These are phyloP conservation scores for Actinidia polygama DNA, from an alignment of 179 eudicot species.

Conservation along the genomic window DNA sequence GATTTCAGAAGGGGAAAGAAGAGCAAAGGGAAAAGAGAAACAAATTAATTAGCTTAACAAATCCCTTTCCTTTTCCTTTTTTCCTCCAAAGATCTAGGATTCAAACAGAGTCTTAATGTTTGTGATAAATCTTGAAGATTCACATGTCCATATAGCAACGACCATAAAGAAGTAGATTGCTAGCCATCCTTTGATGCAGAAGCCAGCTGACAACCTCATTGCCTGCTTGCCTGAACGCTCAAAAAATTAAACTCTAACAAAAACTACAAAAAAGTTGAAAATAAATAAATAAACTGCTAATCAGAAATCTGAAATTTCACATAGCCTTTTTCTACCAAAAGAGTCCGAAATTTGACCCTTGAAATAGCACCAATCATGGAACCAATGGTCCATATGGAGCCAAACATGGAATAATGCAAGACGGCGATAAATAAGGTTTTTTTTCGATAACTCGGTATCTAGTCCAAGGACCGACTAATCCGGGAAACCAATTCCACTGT, in stretches of 20 bases:
- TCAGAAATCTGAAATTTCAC: not conserved
- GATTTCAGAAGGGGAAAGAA: too few species aligned
- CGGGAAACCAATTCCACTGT: not conserved
- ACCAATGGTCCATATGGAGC: slow-evolving; percentile 46
- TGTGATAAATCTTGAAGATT: too few species aligned
- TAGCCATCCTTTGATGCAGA: slow-evolving; percentile 83
- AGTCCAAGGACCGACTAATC: not conserved
- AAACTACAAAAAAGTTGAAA: not conserved
- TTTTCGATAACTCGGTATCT: not conserved
- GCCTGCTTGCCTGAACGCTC: slow-evolving; percentile 47
- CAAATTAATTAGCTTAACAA: too few species aligned
- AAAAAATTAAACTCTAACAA: not conserved
- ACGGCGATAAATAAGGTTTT: not conserved
- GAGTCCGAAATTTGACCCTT: slow-evolving; percentile 13
- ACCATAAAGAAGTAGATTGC: slow-evolving; percentile 75
- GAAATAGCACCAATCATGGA: slow-evolving; percentile 59
- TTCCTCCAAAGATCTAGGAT: too few species aligned
- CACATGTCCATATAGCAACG: not conserved
- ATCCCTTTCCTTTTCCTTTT: too few species aligned
- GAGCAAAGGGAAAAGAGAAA: too few species aligned
- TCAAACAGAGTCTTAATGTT: too few species aligned
- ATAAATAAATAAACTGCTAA: not conserved
- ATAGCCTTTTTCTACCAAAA: slow-evolving; percentile 50
- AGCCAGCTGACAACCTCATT: slow-evolving; percentile 77
- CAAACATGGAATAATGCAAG: slow-evolving; percentile 53